phyloP scores from a whole-genome alignment of 208 protist species.

The Leishmania major region DNA sequence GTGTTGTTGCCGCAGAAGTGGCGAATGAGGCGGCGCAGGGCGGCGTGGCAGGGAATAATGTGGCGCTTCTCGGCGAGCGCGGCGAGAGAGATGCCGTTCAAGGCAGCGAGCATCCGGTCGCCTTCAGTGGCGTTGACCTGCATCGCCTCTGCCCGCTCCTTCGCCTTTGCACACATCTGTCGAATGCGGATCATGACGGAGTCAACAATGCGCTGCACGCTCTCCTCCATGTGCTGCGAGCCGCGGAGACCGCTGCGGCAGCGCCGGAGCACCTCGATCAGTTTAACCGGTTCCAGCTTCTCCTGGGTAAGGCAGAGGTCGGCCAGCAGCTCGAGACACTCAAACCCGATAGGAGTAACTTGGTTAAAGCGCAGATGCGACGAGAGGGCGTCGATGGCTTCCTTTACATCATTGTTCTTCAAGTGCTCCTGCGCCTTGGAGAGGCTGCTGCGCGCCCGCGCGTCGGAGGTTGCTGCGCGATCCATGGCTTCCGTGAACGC shows the following conservation, averaged over 20 bases:
- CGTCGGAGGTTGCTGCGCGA: slow-evolving; percentile 38
- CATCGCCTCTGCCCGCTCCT: slow-evolving; percentile 32
- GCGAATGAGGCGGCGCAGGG: slow-evolving; percentile 35
- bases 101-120: slow-evolving; percentile 56
- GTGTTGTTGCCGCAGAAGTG: slow-evolving; percentile 59
- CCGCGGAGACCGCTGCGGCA: slow-evolving; percentile 46
- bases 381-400: slow-evolving; percentile 54
- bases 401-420: slow-evolving; percentile 42
- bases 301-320: slow-evolving; percentile 58
- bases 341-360: slow-evolving; percentile 43
- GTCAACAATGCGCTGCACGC: slow-evolving; percentile 54
- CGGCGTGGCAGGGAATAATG: slow-evolving; percentile 50
- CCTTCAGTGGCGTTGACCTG: slow-evolving; percentile 35
- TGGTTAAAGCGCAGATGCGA: slow-evolving; percentile 36
- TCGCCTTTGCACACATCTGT: slow-evolving; percentile 39
- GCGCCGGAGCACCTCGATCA: slow-evolving; percentile 36
- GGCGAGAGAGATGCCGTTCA: slow-evolving; percentile 57
- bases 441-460: slow-evolving; percentile 44
- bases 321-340: slow-evolving; percentile 60
- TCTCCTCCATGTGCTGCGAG: slow-evolving; percentile 60
- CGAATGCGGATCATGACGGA: slow-evolving; percentile 49
- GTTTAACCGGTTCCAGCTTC: slow-evolving; percentile 25
- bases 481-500: slow-evolving; percentile 12
- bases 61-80: slow-evolving; percentile 56
- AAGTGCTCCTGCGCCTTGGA: slow-evolving; percentile 64